These are phyloP conservation scores for Ophiostoma populinum DNA, from an alignment of 2,329 filamentous ascomycete species.

Conservation along the genomic window DNA sequence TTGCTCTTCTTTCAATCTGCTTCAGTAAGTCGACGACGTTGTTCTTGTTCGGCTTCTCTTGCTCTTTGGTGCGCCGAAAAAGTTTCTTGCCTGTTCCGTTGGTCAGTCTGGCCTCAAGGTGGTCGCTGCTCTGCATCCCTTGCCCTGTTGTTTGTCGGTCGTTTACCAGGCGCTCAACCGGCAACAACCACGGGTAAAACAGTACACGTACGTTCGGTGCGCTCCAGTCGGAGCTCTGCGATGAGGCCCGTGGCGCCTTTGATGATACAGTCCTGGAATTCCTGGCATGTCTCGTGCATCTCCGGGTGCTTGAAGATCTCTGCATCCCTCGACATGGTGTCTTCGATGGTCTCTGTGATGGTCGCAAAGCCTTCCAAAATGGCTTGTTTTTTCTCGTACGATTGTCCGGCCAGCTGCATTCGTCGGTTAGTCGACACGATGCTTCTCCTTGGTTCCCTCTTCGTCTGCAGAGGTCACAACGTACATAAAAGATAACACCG, in stretches of 20 bases:
- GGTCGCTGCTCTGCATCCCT: too few species aligned
- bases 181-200: too few species aligned
- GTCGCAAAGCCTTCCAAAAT: slow-evolving; percentile 5
- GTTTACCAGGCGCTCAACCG: too few species aligned
- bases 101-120: slow-evolving; percentile 3
- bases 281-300: slow-evolving; percentile 5
- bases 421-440: not conserved
- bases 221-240: too few species aligned
- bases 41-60: too few species aligned
- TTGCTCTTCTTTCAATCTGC: too few species aligned
- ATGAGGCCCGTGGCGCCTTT: slow-evolving; percentile 4
- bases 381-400: slow-evolving; percentile 4
- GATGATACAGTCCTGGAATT: slow-evolving; percentile 3
- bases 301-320: slow-evolving; percentile 3
- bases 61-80: too few species aligned
- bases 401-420: slow-evolving; percentile 3
- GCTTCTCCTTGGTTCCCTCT: not conserved
- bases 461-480: not conserved
- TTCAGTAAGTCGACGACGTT: too few species aligned
- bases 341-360: slow-evolving; percentile 5
- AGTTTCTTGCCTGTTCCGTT: not conserved
- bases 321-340: slow-evolving; percentile 5
- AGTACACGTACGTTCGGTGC: too few species aligned
- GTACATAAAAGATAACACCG: slow-evolving; percentile 5
- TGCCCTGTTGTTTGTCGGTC: too few species aligned